phyloP scores from a whole-genome alignment of 1,284 basidiomycete species.

The Cutaneotrichosporon mucoides region DNA sequence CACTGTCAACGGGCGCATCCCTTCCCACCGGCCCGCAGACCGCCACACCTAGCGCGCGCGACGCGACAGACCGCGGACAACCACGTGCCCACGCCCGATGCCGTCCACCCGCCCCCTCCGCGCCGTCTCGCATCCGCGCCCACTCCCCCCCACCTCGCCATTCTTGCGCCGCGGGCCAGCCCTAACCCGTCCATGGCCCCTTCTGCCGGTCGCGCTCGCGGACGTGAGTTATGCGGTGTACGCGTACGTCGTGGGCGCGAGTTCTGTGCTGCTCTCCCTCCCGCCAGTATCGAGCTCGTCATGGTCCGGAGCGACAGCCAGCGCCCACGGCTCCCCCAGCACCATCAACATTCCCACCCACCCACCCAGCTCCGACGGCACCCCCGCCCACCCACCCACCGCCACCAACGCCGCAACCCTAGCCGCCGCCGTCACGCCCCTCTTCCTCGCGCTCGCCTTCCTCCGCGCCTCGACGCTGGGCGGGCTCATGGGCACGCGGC shows the following conservation, averaged over 20 bases:
- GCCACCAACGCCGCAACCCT: too few relatives aligned
- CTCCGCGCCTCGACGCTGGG: constrained; percentile 1
- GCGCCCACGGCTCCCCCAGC: neutral
- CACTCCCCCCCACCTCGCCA: neutral
- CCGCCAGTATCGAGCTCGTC: too few relatives aligned
- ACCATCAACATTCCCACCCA: neutral
- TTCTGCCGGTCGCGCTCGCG: constrained; percentile 7
- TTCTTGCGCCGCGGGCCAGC: neutral
- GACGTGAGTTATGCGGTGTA: constrained; percentile 5
- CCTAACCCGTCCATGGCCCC: constrained; percentile 9
- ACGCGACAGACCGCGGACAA: too few relatives aligned
- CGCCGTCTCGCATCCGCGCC: neutral
- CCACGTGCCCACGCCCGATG: too few relatives aligned
- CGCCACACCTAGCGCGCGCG: too few relatives aligned
- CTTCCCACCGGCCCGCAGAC: too few relatives aligned
- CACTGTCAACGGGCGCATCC: too few relatives aligned
- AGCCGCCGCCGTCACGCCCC: neutral
- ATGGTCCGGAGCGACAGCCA: too few relatives aligned
- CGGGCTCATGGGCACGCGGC: neutral
- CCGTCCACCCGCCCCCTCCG: too few relatives aligned
- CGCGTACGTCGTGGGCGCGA: neutral
- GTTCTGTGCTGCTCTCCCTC: too few relatives aligned
- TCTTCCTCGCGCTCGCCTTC: neutral
- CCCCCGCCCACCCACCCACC: neutral
- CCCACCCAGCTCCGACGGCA: neutral